These are phyloP conservation scores for Phytophthora crassamura DNA, from an alignment of 352 stramenopile genomes.

Conservation along the genomic window DNA sequence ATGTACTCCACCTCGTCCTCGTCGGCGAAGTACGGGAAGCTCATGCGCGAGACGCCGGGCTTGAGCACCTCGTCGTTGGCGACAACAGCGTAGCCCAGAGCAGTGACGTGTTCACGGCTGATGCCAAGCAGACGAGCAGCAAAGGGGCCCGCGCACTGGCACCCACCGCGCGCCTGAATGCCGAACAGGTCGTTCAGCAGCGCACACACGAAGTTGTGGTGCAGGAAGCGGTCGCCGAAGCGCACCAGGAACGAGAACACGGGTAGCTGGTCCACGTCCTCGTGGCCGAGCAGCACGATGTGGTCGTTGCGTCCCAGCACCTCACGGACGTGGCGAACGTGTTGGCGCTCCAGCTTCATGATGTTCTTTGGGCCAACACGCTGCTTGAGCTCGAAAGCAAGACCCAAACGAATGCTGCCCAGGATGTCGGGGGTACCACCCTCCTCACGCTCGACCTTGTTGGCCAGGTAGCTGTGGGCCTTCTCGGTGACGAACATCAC, in stretches of 20 bases:
- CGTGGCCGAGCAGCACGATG: constrained; percentile 90
- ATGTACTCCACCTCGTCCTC: constrained; percentile 94
- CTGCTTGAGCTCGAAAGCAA: constrained; percentile 93
- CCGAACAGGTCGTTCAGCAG: constrained; percentile 99
- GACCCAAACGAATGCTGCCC: constrained; percentile 92
- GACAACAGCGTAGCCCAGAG: constrained; percentile 89
- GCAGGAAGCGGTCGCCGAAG: constrained; percentile 91
- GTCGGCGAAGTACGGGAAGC: constrained; percentile 90
- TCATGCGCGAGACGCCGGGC: constrained; percentile 95
- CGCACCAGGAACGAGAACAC: constrained; percentile 96
- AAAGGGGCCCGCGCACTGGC: constrained; percentile 94
- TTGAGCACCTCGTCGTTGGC: constrained; percentile 93
- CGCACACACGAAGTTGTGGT: constrained; percentile 99
- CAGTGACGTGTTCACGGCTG: constrained; percentile 62
- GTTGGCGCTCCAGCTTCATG: constrained; percentile 55
- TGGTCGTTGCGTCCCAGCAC: constrained; percentile 57
- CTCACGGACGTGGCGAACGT: constrained; percentile 47
- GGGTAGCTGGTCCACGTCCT: constrained; percentile 70
- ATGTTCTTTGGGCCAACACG: constrained; percentile 62
- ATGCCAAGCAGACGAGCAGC: constrained; percentile 93
- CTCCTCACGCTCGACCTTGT: constrained; percentile 91
- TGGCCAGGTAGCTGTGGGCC: constrained; percentile 76
- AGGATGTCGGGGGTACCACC: constrained; percentile 97
- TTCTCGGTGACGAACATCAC: constrained; percentile 69
- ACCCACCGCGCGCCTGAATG: constrained; percentile 77